Percentiles rank a stretch among this genome's conserved stretches.
Evolutionary conservation across 108 stramenopile species (phyloP).

Genomic region (Bacterosira constricta): DNA sequence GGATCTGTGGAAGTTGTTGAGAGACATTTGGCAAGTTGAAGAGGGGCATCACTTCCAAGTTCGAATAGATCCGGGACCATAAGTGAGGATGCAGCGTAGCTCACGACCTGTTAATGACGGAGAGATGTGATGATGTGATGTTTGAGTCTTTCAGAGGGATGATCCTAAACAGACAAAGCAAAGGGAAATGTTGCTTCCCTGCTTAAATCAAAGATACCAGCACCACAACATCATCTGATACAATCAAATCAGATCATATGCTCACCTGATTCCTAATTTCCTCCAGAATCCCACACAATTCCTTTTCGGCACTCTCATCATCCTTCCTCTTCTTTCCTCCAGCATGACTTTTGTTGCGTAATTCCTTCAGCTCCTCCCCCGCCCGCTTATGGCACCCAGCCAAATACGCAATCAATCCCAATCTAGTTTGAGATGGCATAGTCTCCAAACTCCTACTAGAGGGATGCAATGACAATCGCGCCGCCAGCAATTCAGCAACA

Average conservation of each 20-base stretch:
- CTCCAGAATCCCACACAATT: constrained; percentile 57
- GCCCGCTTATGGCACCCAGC: constrained; percentile 61
- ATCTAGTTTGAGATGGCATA: constrained; percentile 33
- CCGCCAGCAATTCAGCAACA: constrained; percentile 77
- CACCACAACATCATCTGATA: no score
- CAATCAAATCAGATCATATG: background rate
- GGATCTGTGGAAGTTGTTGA: constrained; percentile 47
- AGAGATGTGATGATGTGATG: background rate
- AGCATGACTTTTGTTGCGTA: constrained; percentile 5
- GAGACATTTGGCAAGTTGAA: constrained; percentile 65
- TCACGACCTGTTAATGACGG: constrained; percentile 59
- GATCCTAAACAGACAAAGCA: background rate
- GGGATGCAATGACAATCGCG: constrained; percentile 52
- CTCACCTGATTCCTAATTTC: constrained; percentile 61
- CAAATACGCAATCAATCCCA: constrained; percentile 61
- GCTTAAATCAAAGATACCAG: no score
- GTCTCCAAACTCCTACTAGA: background rate
- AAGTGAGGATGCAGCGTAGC: constrained; percentile 75
- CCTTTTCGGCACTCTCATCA: constrained; percentile 37
- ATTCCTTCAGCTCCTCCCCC: constrained; percentile 67
- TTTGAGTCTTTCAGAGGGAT: background rate
- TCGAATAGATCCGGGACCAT: constrained; percentile 83
- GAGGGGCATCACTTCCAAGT: constrained; percentile 50
- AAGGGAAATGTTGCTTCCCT: no score
- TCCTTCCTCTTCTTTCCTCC: constrained; percentile 2